A percentile compares a stretch with the other conserved stretches of the same genome.
Conservation (phyloP, 345 rosid species). For the Rhodomyrtus tomentosa region DNA sequence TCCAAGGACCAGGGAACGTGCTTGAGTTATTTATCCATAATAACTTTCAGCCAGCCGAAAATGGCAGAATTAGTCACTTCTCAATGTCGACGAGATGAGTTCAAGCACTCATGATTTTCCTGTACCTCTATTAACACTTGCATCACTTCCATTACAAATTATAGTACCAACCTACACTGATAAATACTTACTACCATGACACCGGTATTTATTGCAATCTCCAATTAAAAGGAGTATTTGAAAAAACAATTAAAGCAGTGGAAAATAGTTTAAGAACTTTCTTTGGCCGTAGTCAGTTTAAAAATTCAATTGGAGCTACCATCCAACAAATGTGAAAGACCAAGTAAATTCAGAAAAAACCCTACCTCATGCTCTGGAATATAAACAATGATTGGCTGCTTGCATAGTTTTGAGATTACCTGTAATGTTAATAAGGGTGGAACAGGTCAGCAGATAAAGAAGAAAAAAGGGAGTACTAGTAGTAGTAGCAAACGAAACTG, state of each 20-base stretch:
- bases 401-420: constrained; percentile 77
- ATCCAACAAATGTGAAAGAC: not conserved
- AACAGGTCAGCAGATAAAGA: not conserved
- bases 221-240: not conserved
- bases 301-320: not conserved
- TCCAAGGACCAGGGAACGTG: not conserved
- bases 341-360: not conserved
- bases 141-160: not conserved
- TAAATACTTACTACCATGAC: not conserved
- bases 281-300: not conserved
- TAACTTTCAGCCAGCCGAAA: not conserved
- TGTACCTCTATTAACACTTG: not conserved
- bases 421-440: constrained; percentile 8
- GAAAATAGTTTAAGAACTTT: not conserved
- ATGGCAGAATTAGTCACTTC: not conserved
- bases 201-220: not conserved
- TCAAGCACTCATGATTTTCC: not conserved
- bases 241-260: not conserved
- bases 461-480: not conserved
- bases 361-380: constrained; percentile 85
- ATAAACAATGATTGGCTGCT: constrained; percentile 66
- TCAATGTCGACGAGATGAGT: not conserved
- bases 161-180: not conserved
- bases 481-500: not conserved
- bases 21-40: not conserved